Percentiles rank a stretch among this genome's conserved stretches.
Conservation (phyloP, 371 early-diverging fungal species). For the Mortierella sp. region DNA sequence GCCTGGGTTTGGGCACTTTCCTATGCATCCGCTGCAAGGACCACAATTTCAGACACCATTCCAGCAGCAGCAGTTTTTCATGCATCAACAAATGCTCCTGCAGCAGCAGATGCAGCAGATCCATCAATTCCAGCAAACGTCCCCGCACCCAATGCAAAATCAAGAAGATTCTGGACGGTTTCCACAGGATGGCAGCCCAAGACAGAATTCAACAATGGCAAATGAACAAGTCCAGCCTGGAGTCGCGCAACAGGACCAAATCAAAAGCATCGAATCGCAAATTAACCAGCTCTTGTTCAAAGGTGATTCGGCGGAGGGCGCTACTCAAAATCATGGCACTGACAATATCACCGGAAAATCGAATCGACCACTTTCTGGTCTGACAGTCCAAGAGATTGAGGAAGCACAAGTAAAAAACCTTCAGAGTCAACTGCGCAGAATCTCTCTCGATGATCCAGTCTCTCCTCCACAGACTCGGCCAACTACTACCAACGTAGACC, state of each 20-base stretch:
- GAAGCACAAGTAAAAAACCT: conserved; percentile 36
- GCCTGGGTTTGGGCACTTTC: conserved; percentile 36
- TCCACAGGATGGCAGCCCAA: background rate
- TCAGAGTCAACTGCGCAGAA: conserved; percentile 18
- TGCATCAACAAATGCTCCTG: conserved; percentile 36
- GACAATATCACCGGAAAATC: background rate
- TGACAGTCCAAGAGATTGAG: conserved; percentile 53
- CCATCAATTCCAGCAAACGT: conserved; percentile 10
- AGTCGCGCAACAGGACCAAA: conserved; percentile 28
- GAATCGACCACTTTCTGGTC: conserved; percentile 11
- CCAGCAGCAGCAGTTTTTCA: conserved; percentile 30
- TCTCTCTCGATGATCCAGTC: conserved; percentile 31
- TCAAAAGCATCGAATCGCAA: conserved; percentile 40
- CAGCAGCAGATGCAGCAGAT: conserved; percentile 27
- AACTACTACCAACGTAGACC: background rate
- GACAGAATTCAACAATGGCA: background rate
- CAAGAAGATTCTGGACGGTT: background rate
- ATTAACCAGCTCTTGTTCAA: conserved; percentile 46
- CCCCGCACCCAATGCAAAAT: conserved; percentile 11
- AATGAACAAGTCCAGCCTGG: background rate
- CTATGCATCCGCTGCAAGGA: conserved; percentile 24
- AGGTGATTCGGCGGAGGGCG: conserved; percentile 1
- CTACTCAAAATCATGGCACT: background rate
- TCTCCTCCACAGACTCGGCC: conserved; percentile 12
- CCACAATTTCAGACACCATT: conserved; percentile 23